These are phyloP conservation scores for Penicillium herquei DNA, from an alignment of 495 filamentous ascomycete genomes.

Conservation along the genomic window DNA sequence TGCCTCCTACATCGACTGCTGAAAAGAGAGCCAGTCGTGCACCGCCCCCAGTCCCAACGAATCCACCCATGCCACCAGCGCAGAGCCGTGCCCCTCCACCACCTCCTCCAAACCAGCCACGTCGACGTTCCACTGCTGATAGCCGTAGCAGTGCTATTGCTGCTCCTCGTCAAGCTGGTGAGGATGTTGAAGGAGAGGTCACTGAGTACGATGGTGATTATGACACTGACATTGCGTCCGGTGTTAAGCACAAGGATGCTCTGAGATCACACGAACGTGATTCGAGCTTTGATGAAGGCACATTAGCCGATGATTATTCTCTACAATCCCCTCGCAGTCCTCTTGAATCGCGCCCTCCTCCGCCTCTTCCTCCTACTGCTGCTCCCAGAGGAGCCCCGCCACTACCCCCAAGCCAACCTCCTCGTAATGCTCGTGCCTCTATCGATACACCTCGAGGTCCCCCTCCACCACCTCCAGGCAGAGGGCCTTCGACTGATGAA, in stretches of 20 bases:
- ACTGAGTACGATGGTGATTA: conserved; percentile 98
- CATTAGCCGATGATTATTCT: conserved; percentile 51
- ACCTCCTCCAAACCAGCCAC: conserved; percentile 62
- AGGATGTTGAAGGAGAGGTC: conserved; percentile 75
- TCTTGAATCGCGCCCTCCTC: conserved; percentile 50
- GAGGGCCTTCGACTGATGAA: conserved; percentile 40
- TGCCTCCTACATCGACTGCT: conserved; percentile 40
- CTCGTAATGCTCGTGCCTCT: conserved; percentile 50
- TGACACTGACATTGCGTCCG: conserved; percentile 93
- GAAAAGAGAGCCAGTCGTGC: conserved; percentile 52
- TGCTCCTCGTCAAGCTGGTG: conserved; percentile 42
- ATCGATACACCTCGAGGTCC: conserved; percentile 70
- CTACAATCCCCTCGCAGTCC: conserved; percentile 48
- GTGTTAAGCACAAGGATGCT: conserved; percentile 86
- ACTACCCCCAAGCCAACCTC: conserved; percentile 50
- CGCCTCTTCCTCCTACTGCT: conserved; percentile 55
- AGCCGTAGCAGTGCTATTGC: conserved; percentile 37
- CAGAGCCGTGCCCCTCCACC: conserved; percentile 75
- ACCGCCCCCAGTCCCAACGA: conserved; percentile 51
- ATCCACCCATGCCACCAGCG: conserved; percentile 46
- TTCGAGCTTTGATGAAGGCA: conserved; percentile 64
- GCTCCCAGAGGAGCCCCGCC: conserved; percentile 55
- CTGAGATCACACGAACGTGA: conserved; percentile 78
- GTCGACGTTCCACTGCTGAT: conserved; percentile 62
- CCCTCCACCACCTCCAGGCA: conserved; percentile 52